These are phyloP conservation scores for Suhomyces faveliae DNA, from an alignment of 805 yeast genomes.

Conservation along the genomic window DNA sequence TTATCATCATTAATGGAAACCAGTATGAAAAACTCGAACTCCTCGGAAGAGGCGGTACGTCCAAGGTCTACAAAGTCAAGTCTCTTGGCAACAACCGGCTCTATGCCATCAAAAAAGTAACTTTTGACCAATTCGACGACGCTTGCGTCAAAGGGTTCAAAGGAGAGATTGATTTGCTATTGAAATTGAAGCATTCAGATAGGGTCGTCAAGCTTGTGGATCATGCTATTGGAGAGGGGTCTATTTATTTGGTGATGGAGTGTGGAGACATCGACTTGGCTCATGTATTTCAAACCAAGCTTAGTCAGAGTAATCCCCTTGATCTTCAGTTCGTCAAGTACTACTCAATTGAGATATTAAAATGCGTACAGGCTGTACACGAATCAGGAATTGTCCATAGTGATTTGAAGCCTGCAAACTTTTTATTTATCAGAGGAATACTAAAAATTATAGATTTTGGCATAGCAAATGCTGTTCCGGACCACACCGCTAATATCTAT, in stretches of 20 bases:
- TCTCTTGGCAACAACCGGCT: slow-evolving; percentile 48
- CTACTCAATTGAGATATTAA: slow-evolving; percentile 73
- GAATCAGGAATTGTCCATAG: slow-evolving; percentile 81
- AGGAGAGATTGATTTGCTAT: slow-evolving; percentile 81
- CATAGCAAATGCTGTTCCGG: slow-evolving; percentile 90
- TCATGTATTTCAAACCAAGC: slow-evolving; percentile 63
- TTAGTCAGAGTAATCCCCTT: slow-evolving; percentile 34
- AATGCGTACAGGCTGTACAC: slow-evolving; percentile 88
- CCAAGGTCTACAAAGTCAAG: slow-evolving; percentile 82
- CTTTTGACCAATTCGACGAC: slow-evolving; percentile 78
- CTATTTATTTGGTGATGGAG: slow-evolving; percentile 81
- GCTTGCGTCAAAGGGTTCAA: slow-evolving; percentile 73
- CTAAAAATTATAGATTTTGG: slow-evolving; percentile 94
- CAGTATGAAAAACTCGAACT: slow-evolving; percentile 74
- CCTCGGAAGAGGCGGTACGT: slow-evolving; percentile 89
- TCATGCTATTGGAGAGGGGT: slow-evolving; percentile 62
- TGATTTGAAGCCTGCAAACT: slow-evolving; percentile 67
- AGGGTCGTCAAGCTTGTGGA: slow-evolving; percentile 81
- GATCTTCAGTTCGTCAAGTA: slow-evolving; percentile 77
- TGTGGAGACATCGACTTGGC: slow-evolving; percentile 92
- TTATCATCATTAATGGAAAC: slow-evolving; percentile 49
- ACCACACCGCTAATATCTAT: slow-evolving; percentile 85
- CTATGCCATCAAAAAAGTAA: slow-evolving; percentile 80
- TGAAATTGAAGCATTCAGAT: slow-evolving; percentile 52
- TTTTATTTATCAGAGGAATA: slow-evolving; percentile 76